Percentiles rank a stretch among this genome's conserved stretches.
Conservation (phyloP, 768 basidiomycete species). For the Exidia glandulosa region DNA sequence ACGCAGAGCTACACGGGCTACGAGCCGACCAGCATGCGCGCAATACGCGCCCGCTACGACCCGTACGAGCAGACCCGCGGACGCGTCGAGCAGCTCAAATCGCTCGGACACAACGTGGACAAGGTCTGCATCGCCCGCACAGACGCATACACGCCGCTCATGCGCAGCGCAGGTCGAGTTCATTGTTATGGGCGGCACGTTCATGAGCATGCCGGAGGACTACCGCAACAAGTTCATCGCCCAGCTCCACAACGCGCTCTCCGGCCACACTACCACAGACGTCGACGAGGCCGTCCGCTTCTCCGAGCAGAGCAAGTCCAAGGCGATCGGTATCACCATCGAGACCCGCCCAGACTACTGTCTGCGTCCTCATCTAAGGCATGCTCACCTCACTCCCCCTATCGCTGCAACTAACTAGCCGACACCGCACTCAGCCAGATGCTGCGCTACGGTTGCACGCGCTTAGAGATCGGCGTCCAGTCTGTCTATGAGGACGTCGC, state of each 20-base stretch:
- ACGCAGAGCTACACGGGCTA: constrained; percentile 94
- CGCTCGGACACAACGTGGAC: constrained; percentile 93
- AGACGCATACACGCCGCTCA: neutral
- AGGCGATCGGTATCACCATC: constrained; percentile 97
- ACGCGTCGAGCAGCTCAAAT: constrained; percentile 89
- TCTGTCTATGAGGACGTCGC: constrained; percentile 99
- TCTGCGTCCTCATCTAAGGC: constrained; percentile 90
- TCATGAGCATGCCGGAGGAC: constrained; percentile 99
- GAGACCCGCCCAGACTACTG: constrained; percentile 99
- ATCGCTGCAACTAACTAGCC: neutral
- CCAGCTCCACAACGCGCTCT: constrained; percentile 92
- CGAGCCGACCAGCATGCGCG: constrained; percentile 98
- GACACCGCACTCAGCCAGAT: constrained; percentile 56
- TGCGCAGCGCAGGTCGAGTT: constrained; percentile 53
- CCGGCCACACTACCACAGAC: constrained; percentile 85
- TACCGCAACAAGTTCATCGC: constrained; percentile 91
- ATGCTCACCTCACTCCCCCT: constrained; percentile 7
- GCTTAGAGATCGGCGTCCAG: constrained; percentile 96
- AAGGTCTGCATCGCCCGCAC: constrained; percentile 42
- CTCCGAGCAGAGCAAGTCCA: constrained; percentile 95
- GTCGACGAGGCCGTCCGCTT: constrained; percentile 94
- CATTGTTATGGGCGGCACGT: constrained; percentile 98
- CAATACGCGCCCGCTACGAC: constrained; percentile 91
- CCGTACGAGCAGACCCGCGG: constrained; percentile 96
- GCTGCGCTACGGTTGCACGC: constrained; percentile 97